Percentiles rank a stretch among this genome's conserved stretches.
phyloP scores from a whole-genome alignment of 2,329 filamentous ascomycete genomes.

The Xylariaceae sp. region DNA sequence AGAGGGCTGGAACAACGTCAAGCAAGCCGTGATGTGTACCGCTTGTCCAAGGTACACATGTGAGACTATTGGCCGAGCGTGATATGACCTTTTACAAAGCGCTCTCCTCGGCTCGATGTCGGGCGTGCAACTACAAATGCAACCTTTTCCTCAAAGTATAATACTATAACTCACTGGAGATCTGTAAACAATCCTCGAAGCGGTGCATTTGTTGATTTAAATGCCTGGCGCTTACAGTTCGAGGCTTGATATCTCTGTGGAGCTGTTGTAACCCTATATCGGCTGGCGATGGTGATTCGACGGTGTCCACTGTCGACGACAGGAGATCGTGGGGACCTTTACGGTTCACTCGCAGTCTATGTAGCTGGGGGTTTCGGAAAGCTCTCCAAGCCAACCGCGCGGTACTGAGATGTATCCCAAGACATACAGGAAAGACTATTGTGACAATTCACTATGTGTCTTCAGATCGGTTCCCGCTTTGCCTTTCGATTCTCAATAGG shows the following conservation, averaged over 20 bases:
- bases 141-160: not conserved
- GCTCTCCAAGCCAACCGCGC: slow-evolving; percentile 22
- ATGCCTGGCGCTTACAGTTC: slow-evolving; percentile 8
- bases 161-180: too few species aligned
- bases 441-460: slow-evolving; percentile 1
- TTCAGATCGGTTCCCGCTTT: slow-evolving; percentile 24
- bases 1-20: slow-evolving; percentile 24
- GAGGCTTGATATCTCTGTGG: slow-evolving; percentile 12
- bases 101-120: slow-evolving; percentile 15
- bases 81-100: not conserved
- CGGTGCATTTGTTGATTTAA: too few species aligned
- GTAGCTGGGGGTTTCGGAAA: slow-evolving; percentile 21
- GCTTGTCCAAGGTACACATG: slow-evolving; percentile 5
- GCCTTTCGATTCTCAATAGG: slow-evolving; percentile 13
- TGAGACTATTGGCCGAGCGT: not conserved
- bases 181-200: too few species aligned
- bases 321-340: slow-evolving; percentile 16
- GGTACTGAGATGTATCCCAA: slow-evolving; percentile 16
- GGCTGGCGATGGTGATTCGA: slow-evolving; percentile 22
- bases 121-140: slow-evolving; percentile 6
- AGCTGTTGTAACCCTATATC: slow-evolving; percentile 23
- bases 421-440: slow-evolving; percentile 9
- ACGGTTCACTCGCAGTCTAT: slow-evolving; percentile 11
- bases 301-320: slow-evolving; percentile 7
- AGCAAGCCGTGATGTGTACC: slow-evolving; percentile 16